Evolutionary conservation across 805 yeast genomes (phyloP).

Genomic region (Yarrowia yakushimensis): DNA sequence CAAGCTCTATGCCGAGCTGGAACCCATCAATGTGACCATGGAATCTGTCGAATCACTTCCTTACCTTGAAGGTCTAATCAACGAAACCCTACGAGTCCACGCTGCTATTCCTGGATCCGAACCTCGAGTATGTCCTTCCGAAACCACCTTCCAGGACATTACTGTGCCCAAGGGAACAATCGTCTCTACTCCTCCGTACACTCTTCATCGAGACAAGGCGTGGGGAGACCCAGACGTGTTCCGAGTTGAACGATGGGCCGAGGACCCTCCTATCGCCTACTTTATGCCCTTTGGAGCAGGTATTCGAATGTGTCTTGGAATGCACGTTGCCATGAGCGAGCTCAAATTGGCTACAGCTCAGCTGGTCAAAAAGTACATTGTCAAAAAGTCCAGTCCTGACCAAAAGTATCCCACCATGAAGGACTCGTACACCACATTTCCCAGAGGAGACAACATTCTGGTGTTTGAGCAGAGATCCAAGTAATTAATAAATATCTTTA

Average conservation of each 20-base stretch:
- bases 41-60: neutral
- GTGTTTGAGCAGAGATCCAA: neutral
- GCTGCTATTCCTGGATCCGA: conserved; percentile 13
- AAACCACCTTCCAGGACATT: neutral
- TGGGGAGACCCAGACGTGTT: conserved; percentile 1
- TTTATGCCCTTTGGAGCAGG: conserved; percentile 75
- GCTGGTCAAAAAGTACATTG: conserved; percentile 34
- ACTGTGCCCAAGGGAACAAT: neutral
- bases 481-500: neutral
- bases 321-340: conserved; percentile 63
- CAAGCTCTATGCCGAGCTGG: neutral
- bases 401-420: conserved; percentile 4
- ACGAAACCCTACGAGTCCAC: neutral
- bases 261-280: conserved; percentile 42
- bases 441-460: neutral
- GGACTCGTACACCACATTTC: conserved; percentile 1
- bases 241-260: conserved; percentile 43
- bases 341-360: conserved; percentile 56
- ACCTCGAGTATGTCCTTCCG: conserved; percentile 5
- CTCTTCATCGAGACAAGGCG: neutral
- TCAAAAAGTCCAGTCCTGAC: neutral
- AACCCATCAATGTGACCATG: neutral
- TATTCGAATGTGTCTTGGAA: conserved; percentile 69
- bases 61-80: conserved; percentile 2
- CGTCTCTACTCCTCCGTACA: neutral